phyloP scores from a whole-genome alignment of 2,329 filamentous ascomycete species.

The Neonectria faginata region DNA sequence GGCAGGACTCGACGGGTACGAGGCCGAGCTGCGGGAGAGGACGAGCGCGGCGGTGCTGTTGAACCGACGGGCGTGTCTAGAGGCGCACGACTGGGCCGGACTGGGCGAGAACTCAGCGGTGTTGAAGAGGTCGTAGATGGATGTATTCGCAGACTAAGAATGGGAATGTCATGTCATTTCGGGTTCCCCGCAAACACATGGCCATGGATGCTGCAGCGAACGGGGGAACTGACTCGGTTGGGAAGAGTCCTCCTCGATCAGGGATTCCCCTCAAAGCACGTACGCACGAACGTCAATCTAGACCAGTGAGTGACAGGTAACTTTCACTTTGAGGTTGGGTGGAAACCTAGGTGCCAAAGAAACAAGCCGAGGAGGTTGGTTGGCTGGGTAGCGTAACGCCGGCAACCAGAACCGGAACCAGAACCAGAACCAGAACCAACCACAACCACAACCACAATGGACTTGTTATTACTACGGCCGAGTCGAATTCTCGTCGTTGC shows the following conservation, averaged over 20 bases:
- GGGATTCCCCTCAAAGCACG: no score
- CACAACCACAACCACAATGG: no score
- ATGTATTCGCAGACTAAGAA: background rate
- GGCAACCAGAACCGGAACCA: background rate
- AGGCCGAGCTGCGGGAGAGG: constrained; percentile 48
- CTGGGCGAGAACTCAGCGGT: constrained; percentile 50
- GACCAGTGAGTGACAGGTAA: background rate
- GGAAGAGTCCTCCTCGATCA: no score
- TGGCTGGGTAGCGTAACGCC: background rate
- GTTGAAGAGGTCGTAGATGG: constrained; percentile 35
- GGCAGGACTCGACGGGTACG: constrained; percentile 44
- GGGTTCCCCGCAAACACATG: background rate
- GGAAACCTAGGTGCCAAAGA: background rate
- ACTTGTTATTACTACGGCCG: no score
- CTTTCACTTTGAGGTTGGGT: background rate
- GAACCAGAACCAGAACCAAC: no score
- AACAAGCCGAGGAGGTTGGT: background rate
- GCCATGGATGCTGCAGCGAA: no score
- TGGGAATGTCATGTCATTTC: background rate
- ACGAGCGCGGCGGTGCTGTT: constrained; percentile 46
- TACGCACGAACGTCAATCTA: background rate
- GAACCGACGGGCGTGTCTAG: constrained; percentile 50
- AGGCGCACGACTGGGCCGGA: constrained; percentile 47
- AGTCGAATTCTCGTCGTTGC: background rate
- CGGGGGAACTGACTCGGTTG: no score